Evolutionary conservation across 495 filamentous ascomycete genomes (phyloP), one percentile per base, ranked within the genome.

Genomic region (Penicilliopsis zonata): DNA sequence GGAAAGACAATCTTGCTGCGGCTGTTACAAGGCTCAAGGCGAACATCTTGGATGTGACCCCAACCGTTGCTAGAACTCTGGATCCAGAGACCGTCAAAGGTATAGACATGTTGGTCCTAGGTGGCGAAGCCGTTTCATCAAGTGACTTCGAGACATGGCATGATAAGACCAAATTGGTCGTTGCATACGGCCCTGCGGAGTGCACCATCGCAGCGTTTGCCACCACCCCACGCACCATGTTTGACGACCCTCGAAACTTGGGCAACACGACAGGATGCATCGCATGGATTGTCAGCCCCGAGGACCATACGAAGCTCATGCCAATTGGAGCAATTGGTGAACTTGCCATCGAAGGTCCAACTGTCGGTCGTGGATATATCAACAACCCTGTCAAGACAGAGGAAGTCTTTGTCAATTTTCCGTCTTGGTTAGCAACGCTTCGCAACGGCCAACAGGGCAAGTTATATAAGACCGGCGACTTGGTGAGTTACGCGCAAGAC

Each of bases 241-340:
- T n/a, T n/a, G n/a, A n/a, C n/a, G n/a, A n/a, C n/a, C n/a, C n/a
- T n/a, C n/a, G n/a, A n/a, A n/a, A n/a, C n/a, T n/a, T n/a, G n/a
- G n/a, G n/a, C n/a, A n/a, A n/a, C n/a, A n/a, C n/a, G n/a, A n/a
- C n/a, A n/a, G n/a, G n/a, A n/a, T n/a, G n/a, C n/a, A n/a, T n/a
- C n/a, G n/a, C 10, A 10, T 23, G 21, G 21, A 10, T 23, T 23
- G 21, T 23, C 21, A 10, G 10, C 21, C 21, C 6, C 6, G 6
- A 10, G 10, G 21, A 23, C 10, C 21, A 23, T 10, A 53, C 22
- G 12, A 41, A 33, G 1, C 48, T 64, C 6, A 36, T 41, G 2
- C 55, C 65, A 9, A 40, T 67, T 16, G 67, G 67, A n/a, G 44
- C 38, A 2, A 40, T 58, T 4, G 66, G 65, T 1, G 67, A 70